phyloP scores from a whole-genome alignment of 192 early-diverging fungal species.

The Linnemannia exigua region DNA sequence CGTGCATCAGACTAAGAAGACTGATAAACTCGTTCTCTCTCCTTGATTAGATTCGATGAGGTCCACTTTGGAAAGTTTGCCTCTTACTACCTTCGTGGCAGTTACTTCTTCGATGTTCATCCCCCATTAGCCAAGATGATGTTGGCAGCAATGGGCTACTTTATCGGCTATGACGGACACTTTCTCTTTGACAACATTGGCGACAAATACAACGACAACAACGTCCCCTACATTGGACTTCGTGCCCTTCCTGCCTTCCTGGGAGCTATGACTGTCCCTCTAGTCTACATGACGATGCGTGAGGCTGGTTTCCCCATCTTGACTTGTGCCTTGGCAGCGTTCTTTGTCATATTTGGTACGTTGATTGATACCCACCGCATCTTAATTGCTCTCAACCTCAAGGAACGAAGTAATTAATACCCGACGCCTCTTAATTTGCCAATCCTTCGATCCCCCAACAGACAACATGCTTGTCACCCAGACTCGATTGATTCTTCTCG shows the following conservation, averaged over 20 bases:
- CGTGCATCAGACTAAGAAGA: not conserved
- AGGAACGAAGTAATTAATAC: not conserved
- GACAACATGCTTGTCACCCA: conserved; percentile 95
- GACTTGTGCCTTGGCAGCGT: conserved; percentile 79
- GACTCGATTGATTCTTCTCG: conserved; percentile 93
- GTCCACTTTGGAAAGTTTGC: conserved; percentile 99
- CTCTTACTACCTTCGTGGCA: conserved; percentile 87
- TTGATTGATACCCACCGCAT: not conserved
- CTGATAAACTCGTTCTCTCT: not conserved
- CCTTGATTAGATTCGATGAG: conserved; percentile 87
- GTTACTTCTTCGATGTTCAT: conserved; percentile 98
- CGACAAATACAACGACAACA: conserved; percentile 88
- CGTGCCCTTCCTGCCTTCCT: conserved; percentile 84
- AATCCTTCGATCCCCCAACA: conserved; percentile 30
- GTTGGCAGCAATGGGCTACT: conserved; percentile 83
- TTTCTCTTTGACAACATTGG: conserved; percentile 97
- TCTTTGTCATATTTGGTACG: conserved; percentile 89
- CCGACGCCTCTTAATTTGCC: too few relatives aligned
- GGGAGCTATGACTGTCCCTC: conserved; percentile 80
- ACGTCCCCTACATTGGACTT: conserved; percentile 91
- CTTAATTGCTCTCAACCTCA: not conserved
- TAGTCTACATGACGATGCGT: conserved; percentile 89
- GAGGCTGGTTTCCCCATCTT: conserved; percentile 87
- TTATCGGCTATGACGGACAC: conserved; percentile 95
- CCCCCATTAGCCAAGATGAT: conserved; percentile 96